Conservation (phyloP, 306 rosid genomes). For the Lagenaria siceraria region DNA sequence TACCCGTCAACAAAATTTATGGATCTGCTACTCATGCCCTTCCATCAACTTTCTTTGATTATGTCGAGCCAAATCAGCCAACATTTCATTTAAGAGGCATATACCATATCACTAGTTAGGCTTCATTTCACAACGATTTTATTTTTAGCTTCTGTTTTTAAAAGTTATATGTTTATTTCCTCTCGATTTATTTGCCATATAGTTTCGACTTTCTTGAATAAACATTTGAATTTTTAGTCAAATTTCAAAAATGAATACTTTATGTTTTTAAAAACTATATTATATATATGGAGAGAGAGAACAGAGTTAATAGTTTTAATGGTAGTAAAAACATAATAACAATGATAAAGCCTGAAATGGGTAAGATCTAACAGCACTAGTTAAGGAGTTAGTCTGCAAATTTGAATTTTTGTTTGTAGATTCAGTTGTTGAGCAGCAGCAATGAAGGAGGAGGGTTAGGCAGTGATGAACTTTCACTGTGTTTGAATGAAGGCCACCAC, state of each 20-base stretch:
- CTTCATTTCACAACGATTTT: no score
- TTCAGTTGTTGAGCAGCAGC: slow-evolving; percentile 34
- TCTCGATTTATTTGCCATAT: neutral
- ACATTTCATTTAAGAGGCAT: no score
- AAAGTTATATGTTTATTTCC: neutral
- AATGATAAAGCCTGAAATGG: neutral
- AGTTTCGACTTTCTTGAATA: no score
- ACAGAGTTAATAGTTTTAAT: neutral
- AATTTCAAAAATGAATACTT: no score
- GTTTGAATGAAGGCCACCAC: slow-evolving; percentile 29
- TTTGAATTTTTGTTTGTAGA: neutral
- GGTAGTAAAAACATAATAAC: no score
- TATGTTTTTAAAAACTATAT: neutral
- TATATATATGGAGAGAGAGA: neutral
- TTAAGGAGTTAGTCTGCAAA: neutral
- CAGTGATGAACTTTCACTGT: slow-evolving; percentile 46
- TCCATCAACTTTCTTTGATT: no score
- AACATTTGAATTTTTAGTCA: neutral
- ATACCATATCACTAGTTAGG: no score
- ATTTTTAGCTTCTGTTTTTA: no score
- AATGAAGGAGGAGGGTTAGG: slow-evolving; percentile 35
- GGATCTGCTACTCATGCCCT: no score
- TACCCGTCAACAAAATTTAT: no score
- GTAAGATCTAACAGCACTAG: neutral
- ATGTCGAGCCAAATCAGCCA: no score